A percentile compares a stretch with the other conserved stretches of the same genome.
phyloP scores from a whole-genome alignment of 129 eudicot genomes.

The Saussurea involucrata region DNA sequence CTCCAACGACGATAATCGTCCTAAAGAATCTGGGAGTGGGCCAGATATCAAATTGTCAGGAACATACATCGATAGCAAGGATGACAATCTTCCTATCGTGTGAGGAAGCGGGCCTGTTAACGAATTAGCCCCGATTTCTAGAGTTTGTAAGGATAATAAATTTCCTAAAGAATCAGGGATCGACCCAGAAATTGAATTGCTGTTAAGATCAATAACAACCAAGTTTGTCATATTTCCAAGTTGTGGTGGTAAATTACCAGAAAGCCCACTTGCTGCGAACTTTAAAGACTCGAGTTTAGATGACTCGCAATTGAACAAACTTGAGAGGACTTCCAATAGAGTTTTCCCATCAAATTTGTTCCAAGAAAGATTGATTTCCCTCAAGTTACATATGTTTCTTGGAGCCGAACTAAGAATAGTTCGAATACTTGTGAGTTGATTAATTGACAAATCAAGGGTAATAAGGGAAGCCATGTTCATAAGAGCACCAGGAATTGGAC shows the following conservation, averaged over 20 bases:
- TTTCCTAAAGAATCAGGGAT: constrained; percentile 33
- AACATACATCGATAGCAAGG: constrained; percentile 12
- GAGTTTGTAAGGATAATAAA: constrained; percentile 25
- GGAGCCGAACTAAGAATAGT: neutral
- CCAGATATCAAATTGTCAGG: constrained; percentile 16
- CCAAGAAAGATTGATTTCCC: constrained; percentile 16
- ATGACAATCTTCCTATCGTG: neutral
- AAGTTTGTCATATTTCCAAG: neutral
- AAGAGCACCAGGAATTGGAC: constrained; percentile 17
- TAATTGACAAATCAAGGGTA: constrained; percentile 7
- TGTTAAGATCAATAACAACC: constrained; percentile 2
- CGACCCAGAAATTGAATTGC: constrained; percentile 11
- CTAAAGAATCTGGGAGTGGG: constrained; percentile 36
- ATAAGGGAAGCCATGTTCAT: constrained; percentile 20
- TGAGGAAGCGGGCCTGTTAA: too few relatives aligned
- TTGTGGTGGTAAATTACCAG: neutral
- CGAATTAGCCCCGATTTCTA: constrained; percentile 10
- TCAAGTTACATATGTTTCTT: constrained; percentile 14
- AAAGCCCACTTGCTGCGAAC: constrained; percentile 27
- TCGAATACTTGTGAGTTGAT: constrained; percentile 14
- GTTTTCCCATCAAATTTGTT: constrained; percentile 23
- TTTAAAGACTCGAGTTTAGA: constrained; percentile 22
- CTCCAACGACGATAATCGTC: neutral
- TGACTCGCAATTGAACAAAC: constrained; percentile 23
- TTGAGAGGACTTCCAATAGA: constrained; percentile 12